Evolutionary conservation across 495 filamentous ascomycete species (phyloP).

Genomic region (Penicillium salamii): DNA sequence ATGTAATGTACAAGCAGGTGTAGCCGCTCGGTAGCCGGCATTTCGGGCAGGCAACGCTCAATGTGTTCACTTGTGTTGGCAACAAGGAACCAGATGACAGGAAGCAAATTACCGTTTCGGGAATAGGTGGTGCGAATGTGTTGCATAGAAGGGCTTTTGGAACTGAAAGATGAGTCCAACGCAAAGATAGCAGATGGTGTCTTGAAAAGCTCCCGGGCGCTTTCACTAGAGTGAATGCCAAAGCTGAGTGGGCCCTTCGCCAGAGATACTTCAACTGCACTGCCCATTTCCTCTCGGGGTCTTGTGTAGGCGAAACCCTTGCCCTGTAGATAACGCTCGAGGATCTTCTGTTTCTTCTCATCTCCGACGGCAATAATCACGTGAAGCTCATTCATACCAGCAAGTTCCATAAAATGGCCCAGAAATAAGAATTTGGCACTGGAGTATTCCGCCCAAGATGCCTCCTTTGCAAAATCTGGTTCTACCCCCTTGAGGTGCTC

Average conservation of each 20-base stretch:
- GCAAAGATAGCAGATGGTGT: conserved; percentile 51
- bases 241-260: conserved; percentile 42
- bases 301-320: conserved; percentile 44
- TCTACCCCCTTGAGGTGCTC: conserved; percentile 34
- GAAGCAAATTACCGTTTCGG: conserved; percentile 39
- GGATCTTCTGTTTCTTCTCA: conserved; percentile 42
- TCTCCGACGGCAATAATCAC: conserved; percentile 44
- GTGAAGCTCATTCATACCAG: conserved; percentile 40
- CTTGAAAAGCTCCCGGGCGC: conserved; percentile 35
- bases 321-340: conserved; percentile 52
- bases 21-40: conserved; percentile 37
- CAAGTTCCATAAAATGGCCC: conserved; percentile 46
- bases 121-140: conserved; percentile 43
- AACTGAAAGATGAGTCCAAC: conserved; percentile 48
- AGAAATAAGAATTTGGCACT: conserved; percentile 60
- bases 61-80: conserved; percentile 57
- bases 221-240: conserved; percentile 46
- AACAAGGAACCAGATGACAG: conserved; percentile 52
- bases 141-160: conserved; percentile 37
- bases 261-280: conserved; percentile 34
- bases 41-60: conserved; percentile 47
- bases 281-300: conserved; percentile 38
- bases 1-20: conserved; percentile 39
- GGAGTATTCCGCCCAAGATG: conserved; percentile 53
- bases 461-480: conserved; percentile 41